Evolutionary conservation across 495 filamentous ascomycete species (phyloP), one percentile per base, ranked within the genome.

Genomic region (Lentithecium fluviatile): DNA sequence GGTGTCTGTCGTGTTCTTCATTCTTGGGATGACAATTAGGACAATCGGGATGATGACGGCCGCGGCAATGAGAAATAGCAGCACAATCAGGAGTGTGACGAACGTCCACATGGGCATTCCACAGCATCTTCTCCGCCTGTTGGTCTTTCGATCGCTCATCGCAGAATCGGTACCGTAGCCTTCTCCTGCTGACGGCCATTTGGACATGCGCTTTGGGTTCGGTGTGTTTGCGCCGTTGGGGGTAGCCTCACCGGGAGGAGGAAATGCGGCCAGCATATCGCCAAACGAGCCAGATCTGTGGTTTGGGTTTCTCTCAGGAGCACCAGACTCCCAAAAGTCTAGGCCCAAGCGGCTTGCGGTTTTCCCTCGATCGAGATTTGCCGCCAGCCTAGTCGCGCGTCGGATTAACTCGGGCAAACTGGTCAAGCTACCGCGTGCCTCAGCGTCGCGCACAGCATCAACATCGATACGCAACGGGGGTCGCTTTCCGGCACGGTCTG

Each of bases 261-360:
- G 94, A 59, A 98, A 98, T 13, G 91, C 89, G 12, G 89, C 88
- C 6, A 98, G 79, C 70, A 97, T 96, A 68, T 95, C 91, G 15
- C 90, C 92, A 43, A 98, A 78, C 65, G 91, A 82, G 73, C 81
- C 82, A 2, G 80, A 83, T n/a, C 73, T 69, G 45, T 73, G 66
- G 13, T 68, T 32, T 3, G 29, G 11, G 15, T 64, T 76, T 60
- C 69, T 67, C 3, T 68, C 71, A 12, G 65, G 32, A 68, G 70
- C 64, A 61, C 72, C 77, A 42, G 65, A 61, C 29, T 78, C 75
- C 42, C 76, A 72, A 47, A 73, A 80, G 43, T 80, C 76, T 58
- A 79, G 75, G 8, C 69, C 80, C 51, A 87, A 75, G 37, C 87
- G 78, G 67, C 90, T 95, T 34, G 85, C 88, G 24, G 94, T 95